Percentiles rank a stretch among this genome's conserved stretches.
phyloP scores from a whole-genome alignment of 2,329 filamentous ascomycete genomes.

The Xylariaceae sp. region DNA sequence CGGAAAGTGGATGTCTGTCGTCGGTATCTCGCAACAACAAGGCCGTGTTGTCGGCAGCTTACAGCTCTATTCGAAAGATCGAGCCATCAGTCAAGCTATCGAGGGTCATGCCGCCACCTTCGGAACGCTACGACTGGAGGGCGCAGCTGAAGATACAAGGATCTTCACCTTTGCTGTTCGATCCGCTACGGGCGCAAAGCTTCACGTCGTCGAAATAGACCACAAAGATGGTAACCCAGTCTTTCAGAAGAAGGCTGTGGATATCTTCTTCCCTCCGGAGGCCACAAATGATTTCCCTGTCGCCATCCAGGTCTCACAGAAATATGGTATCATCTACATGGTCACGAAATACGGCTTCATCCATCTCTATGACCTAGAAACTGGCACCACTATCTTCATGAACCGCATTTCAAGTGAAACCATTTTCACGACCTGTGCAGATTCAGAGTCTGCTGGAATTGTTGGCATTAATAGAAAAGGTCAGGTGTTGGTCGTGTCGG shows the following conservation, averaged over 20 bases:
- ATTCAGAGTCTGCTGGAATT: slow-evolving; percentile 80
- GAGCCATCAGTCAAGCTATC: slow-evolving; percentile 95
- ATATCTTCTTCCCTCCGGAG: slow-evolving; percentile 95
- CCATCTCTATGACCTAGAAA: slow-evolving; percentile 96
- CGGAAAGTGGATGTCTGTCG: slow-evolving; percentile 96
- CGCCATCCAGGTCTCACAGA: slow-evolving; percentile 92
- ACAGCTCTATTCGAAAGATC: slow-evolving; percentile 94
- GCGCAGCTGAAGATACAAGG: slow-evolving; percentile 85
- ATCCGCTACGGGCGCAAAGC: slow-evolving; percentile 82
- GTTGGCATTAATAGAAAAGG: slow-evolving; percentile 96
- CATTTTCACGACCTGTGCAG: slow-evolving; percentile 89
- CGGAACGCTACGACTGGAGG: slow-evolving; percentile 82
- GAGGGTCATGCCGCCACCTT: slow-evolving; percentile 97
- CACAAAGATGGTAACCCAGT: slow-evolving; percentile 83
- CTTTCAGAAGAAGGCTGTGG: slow-evolving; percentile 93
- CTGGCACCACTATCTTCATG: slow-evolving; percentile 95
- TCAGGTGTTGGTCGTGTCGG: slow-evolving; percentile 88
- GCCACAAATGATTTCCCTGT: slow-evolving; percentile 97
- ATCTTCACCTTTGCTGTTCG: slow-evolving; percentile 96
- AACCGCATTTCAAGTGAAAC: slow-evolving; percentile 99
- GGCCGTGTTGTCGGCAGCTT: slow-evolving; percentile 93
- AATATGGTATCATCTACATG: slow-evolving; percentile 94
- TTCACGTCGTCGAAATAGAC: slow-evolving; percentile 97
- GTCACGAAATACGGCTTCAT: slow-evolving; percentile 99
- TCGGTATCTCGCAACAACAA: slow-evolving; percentile 90